Conservation (phyloP, 1,139 yeast species). For the Zygosaccharomyces pseudobailii region DNA sequence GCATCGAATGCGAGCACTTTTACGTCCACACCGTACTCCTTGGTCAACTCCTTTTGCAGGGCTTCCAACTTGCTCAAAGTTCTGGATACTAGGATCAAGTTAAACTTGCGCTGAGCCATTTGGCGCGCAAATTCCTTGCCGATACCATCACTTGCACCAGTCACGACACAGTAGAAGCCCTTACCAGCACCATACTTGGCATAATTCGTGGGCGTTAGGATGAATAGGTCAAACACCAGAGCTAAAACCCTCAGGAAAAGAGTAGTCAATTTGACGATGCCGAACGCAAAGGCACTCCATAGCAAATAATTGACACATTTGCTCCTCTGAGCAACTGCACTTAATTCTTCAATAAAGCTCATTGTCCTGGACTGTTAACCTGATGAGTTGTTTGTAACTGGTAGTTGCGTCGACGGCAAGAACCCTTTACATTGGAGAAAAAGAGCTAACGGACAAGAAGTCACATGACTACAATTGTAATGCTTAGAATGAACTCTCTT, state of each 20-base stretch:
- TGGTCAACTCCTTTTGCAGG: slow-evolving; percentile 59
- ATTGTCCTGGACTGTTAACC: slow-evolving; percentile 11
- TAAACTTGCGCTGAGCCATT: slow-evolving; percentile 81
- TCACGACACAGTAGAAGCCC: slow-evolving; percentile 62
- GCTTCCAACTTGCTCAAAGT: slow-evolving; percentile 70
- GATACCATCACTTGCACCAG: slow-evolving; percentile 97
- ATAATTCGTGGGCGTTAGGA: slow-evolving; percentile 62
- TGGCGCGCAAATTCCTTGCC: slow-evolving; percentile 89
- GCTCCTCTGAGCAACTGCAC: slow-evolving; percentile 20
- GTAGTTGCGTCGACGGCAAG: not conserved
- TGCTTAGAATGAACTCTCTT: no score
- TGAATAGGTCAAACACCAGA: slow-evolving; percentile 50
- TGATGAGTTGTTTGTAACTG: not conserved
- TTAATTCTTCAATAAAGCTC: slow-evolving; percentile 29
- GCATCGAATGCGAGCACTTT: slow-evolving; percentile 77
- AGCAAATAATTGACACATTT: slow-evolving; percentile 24
- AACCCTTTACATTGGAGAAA: not conserved
- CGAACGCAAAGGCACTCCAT: slow-evolving; percentile 42
- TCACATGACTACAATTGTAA: not conserved
- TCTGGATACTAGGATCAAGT: slow-evolving; percentile 77
- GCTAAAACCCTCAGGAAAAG: slow-evolving; percentile 41
- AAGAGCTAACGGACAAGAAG: not conserved
- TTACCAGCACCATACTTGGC: slow-evolving; percentile 62
- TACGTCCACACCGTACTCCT: slow-evolving; percentile 58
- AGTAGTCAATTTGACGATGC: slow-evolving; percentile 47